Conservation (phyloP, 2,329 filamentous ascomycete species). For the Diaporthe aspalathi region DNA sequence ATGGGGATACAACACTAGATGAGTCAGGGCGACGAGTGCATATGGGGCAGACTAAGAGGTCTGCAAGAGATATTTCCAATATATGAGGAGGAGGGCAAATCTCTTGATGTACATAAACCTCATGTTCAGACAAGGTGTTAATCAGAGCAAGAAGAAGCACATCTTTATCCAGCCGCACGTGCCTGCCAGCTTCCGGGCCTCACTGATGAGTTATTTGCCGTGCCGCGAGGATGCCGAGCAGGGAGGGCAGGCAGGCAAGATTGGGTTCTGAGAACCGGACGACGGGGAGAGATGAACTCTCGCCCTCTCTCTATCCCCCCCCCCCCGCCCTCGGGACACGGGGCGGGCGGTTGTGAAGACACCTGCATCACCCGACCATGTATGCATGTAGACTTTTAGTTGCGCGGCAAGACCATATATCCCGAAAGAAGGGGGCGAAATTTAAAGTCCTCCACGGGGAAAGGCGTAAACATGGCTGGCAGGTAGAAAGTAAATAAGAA, state of each 20-base stretch:
- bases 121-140: not conserved
- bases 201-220: not conserved
- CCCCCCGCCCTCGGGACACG: too few relatives aligned
- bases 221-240: not conserved
- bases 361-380: too few relatives aligned
- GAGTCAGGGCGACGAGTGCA: not conserved
- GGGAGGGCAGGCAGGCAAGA: constrained; percentile 11
- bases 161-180: not conserved
- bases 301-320: too few relatives aligned
- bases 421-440: too few relatives aligned
- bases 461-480: too few relatives aligned
- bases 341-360: too few relatives aligned
- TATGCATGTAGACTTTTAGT: too few relatives aligned
- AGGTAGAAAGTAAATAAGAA: too few relatives aligned
- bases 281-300: constrained; percentile 10
- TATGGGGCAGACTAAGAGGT: not conserved
- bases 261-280: constrained; percentile 12
- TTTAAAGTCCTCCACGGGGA: too few relatives aligned
- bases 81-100: not conserved
- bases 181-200: not conserved
- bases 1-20: not conserved
- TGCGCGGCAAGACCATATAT: too few relatives aligned
- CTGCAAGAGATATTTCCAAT: not conserved
- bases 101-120: not conserved
- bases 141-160: not conserved